Evolutionary conservation across 192 early-diverging fungal genomes (phyloP).

Genomic region (Dissophora globulifera): DNA sequence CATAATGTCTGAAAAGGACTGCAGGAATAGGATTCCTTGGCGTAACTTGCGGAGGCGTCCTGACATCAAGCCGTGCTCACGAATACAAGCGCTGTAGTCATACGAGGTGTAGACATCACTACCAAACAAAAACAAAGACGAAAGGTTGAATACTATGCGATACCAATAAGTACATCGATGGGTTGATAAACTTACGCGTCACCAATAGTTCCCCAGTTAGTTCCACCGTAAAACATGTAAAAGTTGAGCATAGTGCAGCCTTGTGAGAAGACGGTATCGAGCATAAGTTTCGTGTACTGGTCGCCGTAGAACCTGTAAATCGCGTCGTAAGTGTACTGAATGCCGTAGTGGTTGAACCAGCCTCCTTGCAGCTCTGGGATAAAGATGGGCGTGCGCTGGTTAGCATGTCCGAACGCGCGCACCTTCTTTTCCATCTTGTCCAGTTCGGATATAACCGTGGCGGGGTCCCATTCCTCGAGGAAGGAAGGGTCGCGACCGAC

Average conservation of each 20-base stretch:
- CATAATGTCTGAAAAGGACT: constrained; percentile 68
- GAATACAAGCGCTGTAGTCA: constrained; percentile 81
- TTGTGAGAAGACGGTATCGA: constrained; percentile 73
- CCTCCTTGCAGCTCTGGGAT: constrained; percentile 84
- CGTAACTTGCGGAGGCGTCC: constrained; percentile 69
- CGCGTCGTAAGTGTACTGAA: constrained; percentile 71
- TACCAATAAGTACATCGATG: neutral
- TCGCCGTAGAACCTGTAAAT: constrained; percentile 79
- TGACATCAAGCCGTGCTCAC: constrained; percentile 75
- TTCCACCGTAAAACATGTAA: constrained; percentile 84
- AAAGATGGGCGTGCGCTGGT: constrained; percentile 72
- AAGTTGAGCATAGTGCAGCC: constrained; percentile 71
- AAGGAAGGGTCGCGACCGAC: constrained; percentile 34
- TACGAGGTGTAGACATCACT: constrained; percentile 82
- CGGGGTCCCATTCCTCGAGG: constrained; percentile 69
- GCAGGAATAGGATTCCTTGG: constrained; percentile 65
- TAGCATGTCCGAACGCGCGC: constrained; percentile 74
- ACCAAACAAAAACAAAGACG: neutral
- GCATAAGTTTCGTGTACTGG: constrained; percentile 68
- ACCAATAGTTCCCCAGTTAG: constrained; percentile 83
- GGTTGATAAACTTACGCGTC: constrained; percentile 62
- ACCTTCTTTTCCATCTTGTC: constrained; percentile 74
- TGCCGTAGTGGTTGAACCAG: constrained; percentile 81
- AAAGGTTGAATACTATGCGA: neutral
- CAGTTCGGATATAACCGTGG: constrained; percentile 58